phyloP scores from a whole-genome alignment of 1,284 basidiomycete species.

The Sporisorium sorghi region DNA sequence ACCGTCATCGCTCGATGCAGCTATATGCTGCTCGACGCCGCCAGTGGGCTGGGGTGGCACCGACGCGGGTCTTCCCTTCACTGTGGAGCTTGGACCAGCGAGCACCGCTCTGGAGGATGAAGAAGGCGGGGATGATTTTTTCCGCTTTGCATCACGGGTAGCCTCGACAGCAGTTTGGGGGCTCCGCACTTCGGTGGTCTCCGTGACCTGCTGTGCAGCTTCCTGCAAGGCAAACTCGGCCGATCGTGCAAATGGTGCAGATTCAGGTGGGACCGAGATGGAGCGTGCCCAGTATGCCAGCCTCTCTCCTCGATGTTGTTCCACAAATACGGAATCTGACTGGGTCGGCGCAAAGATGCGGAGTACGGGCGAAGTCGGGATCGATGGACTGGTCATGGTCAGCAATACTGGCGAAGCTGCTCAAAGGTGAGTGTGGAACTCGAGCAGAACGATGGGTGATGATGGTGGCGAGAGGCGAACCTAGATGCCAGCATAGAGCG shows the following conservation, averaged over 20 bases:
- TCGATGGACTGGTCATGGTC: neutral
- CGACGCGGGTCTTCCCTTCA: neutral
- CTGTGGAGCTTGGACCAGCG: neutral
- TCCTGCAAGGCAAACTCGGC: neutral
- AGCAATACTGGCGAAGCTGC: neutral
- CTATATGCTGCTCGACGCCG: neutral
- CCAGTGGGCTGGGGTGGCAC: neutral
- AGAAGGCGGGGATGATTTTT: neutral
- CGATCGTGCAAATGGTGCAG: neutral
- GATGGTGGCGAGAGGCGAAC: neutral
- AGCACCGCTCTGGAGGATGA: neutral
- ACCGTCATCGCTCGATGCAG: no score
- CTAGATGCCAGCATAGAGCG: neutral
- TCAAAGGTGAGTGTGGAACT: neutral
- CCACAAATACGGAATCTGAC: neutral
- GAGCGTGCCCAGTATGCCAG: neutral
- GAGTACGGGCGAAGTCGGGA: no score
- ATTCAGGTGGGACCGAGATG: constrained; percentile 4
- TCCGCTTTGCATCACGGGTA: neutral
- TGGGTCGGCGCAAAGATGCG: no score
- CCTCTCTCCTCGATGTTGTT: neutral
- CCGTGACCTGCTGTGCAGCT: neutral
- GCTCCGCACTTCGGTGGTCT: neutral
- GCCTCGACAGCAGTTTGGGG: neutral
- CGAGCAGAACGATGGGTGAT: neutral